Evolutionary conservation across 352 stramenopile species (phyloP).

Genomic region (Globisporangium megalacanthum): DNA sequence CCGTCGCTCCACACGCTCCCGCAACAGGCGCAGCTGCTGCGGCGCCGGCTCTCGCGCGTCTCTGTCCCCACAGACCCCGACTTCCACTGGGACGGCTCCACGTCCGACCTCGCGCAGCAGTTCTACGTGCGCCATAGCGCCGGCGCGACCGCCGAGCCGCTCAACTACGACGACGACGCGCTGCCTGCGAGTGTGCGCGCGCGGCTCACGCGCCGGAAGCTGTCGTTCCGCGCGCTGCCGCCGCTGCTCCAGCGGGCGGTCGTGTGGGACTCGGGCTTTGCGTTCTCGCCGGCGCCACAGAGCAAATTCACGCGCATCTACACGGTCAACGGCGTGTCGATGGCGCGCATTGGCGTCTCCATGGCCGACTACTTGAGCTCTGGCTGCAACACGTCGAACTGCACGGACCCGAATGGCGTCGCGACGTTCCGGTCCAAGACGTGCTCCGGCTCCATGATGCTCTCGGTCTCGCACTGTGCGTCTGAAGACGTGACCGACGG

Average conservation of each 20-base stretch:
- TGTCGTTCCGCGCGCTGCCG: conserved; percentile 12
- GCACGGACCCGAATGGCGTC: conserved; percentile 16
- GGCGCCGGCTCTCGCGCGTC: conserved; percentile 1
- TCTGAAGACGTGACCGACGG: conserved; percentile 12
- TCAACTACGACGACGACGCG: conserved; percentile 9
- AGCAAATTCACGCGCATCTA: conserved; percentile 19
- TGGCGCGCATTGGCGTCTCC: conserved; percentile 18
- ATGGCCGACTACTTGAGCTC: conserved; percentile 20
- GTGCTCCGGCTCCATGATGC: conserved; percentile 34
- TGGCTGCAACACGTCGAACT: conserved; percentile 21
- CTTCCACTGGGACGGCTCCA: conserved; percentile 25
- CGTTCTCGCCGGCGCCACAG: conserved; percentile 6
- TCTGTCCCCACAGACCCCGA: conserved; percentile 12
- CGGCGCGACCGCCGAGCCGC: conserved; percentile 17
- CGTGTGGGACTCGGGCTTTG: conserved; percentile 36
- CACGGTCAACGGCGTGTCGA: conserved; percentile 16
- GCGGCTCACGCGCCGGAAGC: conserved; percentile 1
- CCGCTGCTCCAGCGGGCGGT: conserved; percentile 28
- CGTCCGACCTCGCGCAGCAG: conserved; percentile 19
- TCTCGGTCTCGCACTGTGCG: conserved; percentile 22
- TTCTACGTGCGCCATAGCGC: conserved; percentile 9
- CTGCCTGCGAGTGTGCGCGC: conserved; percentile 11
- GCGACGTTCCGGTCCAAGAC: conserved; percentile 10
- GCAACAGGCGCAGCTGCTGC: neutral
- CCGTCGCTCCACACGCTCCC: neutral